These are phyloP conservation scores for Hypocrella siamensis DNA, from an alignment of 2,329 filamentous ascomycete species.

Conservation along the genomic window DNA sequence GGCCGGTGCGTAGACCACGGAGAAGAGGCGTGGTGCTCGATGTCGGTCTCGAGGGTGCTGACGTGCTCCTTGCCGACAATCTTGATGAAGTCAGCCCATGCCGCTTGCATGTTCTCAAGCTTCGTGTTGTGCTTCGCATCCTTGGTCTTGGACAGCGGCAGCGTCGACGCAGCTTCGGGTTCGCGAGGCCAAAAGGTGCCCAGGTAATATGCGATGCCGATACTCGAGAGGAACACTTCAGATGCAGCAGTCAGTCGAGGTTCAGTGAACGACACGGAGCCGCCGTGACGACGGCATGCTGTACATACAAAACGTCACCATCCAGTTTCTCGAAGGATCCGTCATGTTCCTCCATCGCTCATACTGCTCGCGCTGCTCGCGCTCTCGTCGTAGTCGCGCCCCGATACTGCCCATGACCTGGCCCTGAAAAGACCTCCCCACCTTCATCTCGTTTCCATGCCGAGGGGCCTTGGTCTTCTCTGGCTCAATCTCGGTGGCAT, in stretches of 20 bases:
- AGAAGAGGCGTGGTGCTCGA: conserved; percentile 41
- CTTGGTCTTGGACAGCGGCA: conserved; percentile 35
- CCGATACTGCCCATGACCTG: conserved; percentile 45
- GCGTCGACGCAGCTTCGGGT: conserved; percentile 37
- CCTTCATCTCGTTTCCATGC: conserved; percentile 20
- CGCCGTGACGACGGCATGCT: not conserved
- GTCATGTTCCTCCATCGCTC: conserved; percentile 23
- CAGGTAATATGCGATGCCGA: conserved; percentile 39
- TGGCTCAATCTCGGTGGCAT: conserved; percentile 20
- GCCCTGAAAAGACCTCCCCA: conserved; percentile 33
- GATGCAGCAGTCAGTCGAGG: not conserved
- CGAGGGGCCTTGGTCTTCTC: conserved; percentile 15
- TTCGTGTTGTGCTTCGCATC: conserved; percentile 41
- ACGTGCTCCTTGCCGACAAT: conserved; percentile 51
- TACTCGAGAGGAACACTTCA: conserved; percentile 35
- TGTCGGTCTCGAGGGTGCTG: conserved; percentile 39
- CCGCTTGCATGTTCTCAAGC: conserved; percentile 49
- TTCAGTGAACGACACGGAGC: not conserved
- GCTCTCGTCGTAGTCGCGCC: conserved; percentile 37
- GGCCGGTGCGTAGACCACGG: conserved; percentile 46
- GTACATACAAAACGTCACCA: conserved; percentile 35
- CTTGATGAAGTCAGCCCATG: conserved; percentile 52
- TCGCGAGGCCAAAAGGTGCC: conserved; percentile 39
- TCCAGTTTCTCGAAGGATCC: conserved; percentile 29
- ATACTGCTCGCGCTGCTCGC: conserved; percentile 35